These are phyloP conservation scores for Coriaria nepalensis DNA, from an alignment of 306 rosid species.

Conservation along the genomic window DNA sequence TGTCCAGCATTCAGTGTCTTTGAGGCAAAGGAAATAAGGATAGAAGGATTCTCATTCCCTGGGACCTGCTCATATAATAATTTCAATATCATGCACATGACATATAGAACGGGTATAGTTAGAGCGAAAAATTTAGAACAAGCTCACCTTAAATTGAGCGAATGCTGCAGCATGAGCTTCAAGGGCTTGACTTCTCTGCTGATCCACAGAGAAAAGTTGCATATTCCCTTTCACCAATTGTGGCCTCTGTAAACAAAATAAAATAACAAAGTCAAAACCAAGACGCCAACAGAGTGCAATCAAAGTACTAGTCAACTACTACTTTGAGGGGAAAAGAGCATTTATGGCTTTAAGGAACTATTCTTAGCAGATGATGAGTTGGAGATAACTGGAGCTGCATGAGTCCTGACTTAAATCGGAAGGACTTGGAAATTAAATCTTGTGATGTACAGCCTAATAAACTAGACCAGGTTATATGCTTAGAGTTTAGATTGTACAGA, in stretches of 20 bases:
- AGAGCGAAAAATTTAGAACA: constrained; percentile 1
- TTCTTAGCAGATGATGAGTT: too few species aligned
- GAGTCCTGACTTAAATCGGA: too few species aligned
- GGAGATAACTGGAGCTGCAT: too few species aligned
- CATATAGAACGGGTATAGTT: background rate
- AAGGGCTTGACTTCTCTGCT: constrained; percentile 98
- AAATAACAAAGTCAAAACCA: constrained; percentile 13
- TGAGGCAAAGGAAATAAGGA: constrained; percentile 82
- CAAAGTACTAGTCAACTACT: background rate
- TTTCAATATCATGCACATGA: background rate
- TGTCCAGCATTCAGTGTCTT: constrained; percentile 94
- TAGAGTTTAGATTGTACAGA: too few species aligned
- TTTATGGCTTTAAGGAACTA: too few species aligned
- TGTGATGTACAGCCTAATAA: too few species aligned
- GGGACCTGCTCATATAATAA: constrained; percentile 42
- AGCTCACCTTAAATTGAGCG: constrained; percentile 71
- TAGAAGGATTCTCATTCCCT: constrained; percentile 86
- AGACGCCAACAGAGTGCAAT: background rate
- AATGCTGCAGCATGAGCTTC: constrained; percentile 98
- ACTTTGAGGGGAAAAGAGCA: too few species aligned
- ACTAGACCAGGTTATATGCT: too few species aligned
- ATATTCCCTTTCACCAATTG: constrained; percentile 96
- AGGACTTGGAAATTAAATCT: too few species aligned
- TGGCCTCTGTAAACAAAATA: constrained; percentile 49
- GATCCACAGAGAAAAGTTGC: constrained; percentile 95